phyloP scores from a whole-genome alignment of 2,329 filamentous ascomycete species.

The Fusarium sp. region DNA sequence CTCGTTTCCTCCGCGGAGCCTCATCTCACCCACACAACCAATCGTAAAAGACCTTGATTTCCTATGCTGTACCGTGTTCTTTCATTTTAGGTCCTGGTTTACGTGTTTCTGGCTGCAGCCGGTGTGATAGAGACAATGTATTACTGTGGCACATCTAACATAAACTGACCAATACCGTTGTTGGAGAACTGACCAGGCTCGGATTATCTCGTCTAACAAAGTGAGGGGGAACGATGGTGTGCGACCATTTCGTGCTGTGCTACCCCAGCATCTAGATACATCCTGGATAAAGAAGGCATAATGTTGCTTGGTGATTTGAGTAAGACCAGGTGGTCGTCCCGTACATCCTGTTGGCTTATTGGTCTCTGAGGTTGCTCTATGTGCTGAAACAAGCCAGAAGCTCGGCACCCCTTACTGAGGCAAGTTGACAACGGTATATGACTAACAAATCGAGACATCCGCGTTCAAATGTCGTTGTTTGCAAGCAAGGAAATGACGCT shows the following conservation, averaged over 20 bases:
- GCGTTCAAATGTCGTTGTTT: neutral
- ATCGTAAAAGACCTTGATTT: neutral
- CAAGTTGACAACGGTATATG: neutral
- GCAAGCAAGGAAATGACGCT: neutral
- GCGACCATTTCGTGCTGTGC: neutral
- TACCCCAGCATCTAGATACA: neutral
- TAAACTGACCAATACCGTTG: neutral
- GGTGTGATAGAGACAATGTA: neutral
- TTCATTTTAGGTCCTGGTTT: accelerated
- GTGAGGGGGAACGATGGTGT: neutral
- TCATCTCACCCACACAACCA: accelerated
- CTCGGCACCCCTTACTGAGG: neutral
- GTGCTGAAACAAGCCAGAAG: neutral
- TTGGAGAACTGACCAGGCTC: neutral
- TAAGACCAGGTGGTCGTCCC: neutral
- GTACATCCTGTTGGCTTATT: neutral
- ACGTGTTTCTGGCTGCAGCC: neutral
- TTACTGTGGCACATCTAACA: neutral
- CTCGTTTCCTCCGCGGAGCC: neutral
- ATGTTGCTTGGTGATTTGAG: neutral
- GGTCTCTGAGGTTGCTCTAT: neutral
- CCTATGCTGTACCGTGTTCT: neutral
- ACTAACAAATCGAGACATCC: too few relatives aligned
- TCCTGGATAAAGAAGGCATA: neutral
- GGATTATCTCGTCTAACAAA: neutral